phyloP scores from a whole-genome alignment of 2,329 filamentous ascomycete genomes.

The Aureobasidium mangrovei region DNA sequence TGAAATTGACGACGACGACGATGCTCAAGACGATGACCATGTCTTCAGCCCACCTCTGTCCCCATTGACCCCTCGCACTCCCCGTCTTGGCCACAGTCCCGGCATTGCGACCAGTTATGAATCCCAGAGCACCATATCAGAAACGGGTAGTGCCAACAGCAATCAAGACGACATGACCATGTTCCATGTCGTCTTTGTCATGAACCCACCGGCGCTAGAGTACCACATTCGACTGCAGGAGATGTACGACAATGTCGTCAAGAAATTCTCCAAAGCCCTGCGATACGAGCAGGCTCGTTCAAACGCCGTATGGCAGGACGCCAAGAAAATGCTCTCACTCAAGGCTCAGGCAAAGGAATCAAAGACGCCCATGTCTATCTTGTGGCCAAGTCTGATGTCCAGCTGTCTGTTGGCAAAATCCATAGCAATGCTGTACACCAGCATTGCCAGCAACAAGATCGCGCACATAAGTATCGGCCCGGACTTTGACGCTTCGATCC shows the following conservation, averaged over 20 bases:
- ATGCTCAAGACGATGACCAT: background rate
- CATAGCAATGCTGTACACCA: constrained; percentile 72
- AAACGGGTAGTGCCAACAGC: constrained; percentile 24
- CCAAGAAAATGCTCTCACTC: constrained; percentile 68
- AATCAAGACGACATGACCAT: constrained; percentile 66
- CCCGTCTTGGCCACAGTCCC: background rate
- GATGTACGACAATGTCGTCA: constrained; percentile 81
- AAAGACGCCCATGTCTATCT: constrained; percentile 49
- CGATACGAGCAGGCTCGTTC: constrained; percentile 86
- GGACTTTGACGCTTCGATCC: constrained; percentile 51
- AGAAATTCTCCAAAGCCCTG: constrained; percentile 84
- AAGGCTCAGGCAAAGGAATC: constrained; percentile 64
- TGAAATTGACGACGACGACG: constrained; percentile 1
- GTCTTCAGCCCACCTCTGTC: constrained; percentile 5
- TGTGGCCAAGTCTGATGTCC: constrained; percentile 64
- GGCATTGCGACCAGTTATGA: background rate
- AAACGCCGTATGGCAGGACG: constrained; percentile 87
- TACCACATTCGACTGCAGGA: constrained; percentile 63
- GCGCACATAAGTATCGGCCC: constrained; percentile 71
- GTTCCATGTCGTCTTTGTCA: constrained; percentile 94
- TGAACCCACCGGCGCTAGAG: constrained; percentile 71
- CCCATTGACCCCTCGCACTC: background rate
- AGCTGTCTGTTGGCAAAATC: constrained; percentile 72
- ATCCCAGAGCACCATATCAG: constrained; percentile 15
- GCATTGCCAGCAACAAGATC: constrained; percentile 76